Evolutionary conservation across 2,329 filamentous ascomycete genomes (phyloP), one percentile per base, ranked within the genome.

Genomic region (Fusarium sterilihyphosum): DNA sequence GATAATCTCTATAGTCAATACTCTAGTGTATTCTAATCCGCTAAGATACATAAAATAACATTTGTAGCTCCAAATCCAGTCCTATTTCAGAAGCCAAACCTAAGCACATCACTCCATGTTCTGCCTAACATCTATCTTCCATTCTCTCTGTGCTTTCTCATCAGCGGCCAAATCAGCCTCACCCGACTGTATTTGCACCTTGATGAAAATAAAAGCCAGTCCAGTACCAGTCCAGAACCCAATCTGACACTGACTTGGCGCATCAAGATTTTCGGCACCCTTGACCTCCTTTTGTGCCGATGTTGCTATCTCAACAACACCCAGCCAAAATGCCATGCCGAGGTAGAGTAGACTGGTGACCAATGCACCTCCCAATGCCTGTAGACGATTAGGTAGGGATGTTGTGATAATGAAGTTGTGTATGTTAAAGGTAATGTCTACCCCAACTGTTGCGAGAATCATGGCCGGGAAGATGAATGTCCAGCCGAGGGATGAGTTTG

Each of bases 351-450:
- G 82, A 54, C 89, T 91, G 1, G 71, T 67, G 8, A 73, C 58
- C 0, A 95, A 81, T 0, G 90, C 92, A 3, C 93, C 92, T 0
- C 92, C 93, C 0, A 94, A 85, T 0, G 92, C 93, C 79, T 96
- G 93, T 57, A 90, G 86, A 18, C 88, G 86, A 9, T 86, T 85
- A 0, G 93, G 92, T 71, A 95, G 85, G 20, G 88, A 89, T 0
- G 92, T 94, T 0, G 92, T 94, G 80, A 94, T 92, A 82, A 93
- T 95, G 67, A 95, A 88, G 77, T 93, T 95, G 24, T 91, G 89
- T 3, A 95, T 88, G 78, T 92, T 94, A 83, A 92, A 95, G 12
- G 90, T 90, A 62, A 95, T 90, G 78, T 96, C 93, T 67, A 95
- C 90, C 24, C 92, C 92, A 40, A 95, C 85, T 0, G 93, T 95